Evolutionary conservation across 108 stramenopile genomes (phyloP), one percentile per base, ranked within the genome.

Genomic region (Fistulifera pelliculosa): DNA sequence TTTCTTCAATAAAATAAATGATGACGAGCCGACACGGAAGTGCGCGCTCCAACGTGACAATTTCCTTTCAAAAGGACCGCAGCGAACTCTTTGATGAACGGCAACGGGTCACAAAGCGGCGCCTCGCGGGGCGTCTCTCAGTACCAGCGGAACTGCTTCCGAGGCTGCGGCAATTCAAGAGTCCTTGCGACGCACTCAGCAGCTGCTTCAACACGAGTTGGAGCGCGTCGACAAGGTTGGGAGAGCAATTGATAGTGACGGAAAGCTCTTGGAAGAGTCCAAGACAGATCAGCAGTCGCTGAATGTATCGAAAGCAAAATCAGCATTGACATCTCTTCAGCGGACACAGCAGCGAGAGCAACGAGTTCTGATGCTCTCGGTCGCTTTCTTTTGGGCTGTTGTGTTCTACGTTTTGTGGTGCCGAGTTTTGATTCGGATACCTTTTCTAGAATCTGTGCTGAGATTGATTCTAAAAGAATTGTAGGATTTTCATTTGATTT

Each of bases 131-230:
- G 31, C 31, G 8, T 35, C 31, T 35, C 31, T 35, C 31, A 35
- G 8, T 35, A 35, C 31, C 3, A 35, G 31, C 31, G 31, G 31
- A 35, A 74, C 75, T 6, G 75, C 81, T 12, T 65, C 73, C 4
- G 77, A 83, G 50, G 81, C 81, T 1, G 73, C 75, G 28, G 42
- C 22, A 5, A 76, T 83, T 49, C 70, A 70, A 47, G 55, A 70
- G 61, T 79, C 77, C 0, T 41, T 83, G 15, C 57, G 62, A 41
- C 60, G 76, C 11, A 83, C 81, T 0, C 70, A 83, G 52, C 8
- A 27, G 2, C 44, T 77, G 49, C 64, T 83, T 16, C 57, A 72
- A 55, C 70, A 76, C 22, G 77, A 79, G 52, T 41, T 77, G 19
- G 58, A 78, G 16, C 77, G 77, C 11, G 70, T 83, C 10, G 67